Conservation (phyloP, 2,329 filamentous ascomycete species). For the Tolypocladium inflatum region DNA sequence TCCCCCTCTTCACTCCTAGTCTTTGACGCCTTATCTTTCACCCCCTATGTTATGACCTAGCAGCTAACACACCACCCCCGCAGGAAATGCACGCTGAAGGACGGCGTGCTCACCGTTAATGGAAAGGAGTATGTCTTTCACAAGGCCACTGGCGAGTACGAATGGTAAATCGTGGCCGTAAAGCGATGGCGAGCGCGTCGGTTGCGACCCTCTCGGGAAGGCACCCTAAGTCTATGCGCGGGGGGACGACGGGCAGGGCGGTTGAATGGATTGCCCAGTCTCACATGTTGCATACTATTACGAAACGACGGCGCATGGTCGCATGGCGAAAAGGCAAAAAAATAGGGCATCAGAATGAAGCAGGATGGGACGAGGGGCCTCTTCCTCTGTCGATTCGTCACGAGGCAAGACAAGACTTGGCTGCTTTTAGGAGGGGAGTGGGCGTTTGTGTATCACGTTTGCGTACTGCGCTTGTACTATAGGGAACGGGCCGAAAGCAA, state of each 20-base stretch:
- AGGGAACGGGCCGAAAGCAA: not conserved
- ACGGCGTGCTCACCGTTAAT: conserved; percentile 87
- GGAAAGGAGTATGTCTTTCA: conserved; percentile 97
- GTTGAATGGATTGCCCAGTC: not conserved
- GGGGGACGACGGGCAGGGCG: not conserved
- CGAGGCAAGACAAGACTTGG: not conserved
- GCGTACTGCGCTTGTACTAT: not conserved
- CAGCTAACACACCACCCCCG: conserved; percentile 11
- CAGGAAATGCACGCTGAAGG: conserved; percentile 96
- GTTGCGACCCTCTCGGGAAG: not conserved
- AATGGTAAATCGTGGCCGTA: conserved; percentile 57
- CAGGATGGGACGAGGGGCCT: not conserved
- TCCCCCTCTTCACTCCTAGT: not conserved
- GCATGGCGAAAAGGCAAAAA: not conserved
- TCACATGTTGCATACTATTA: not conserved
- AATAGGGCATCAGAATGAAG: not conserved
- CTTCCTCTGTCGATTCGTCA: not conserved
- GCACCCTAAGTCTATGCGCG: not conserved
- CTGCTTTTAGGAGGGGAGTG: not conserved
- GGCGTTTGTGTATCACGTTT: not conserved
- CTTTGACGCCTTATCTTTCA: conserved; percentile 6
- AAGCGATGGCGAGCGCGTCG: not conserved
- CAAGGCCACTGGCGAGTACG: conserved; percentile 94
- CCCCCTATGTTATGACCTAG: not conserved
- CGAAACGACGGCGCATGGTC: not conserved